These are phyloP conservation scores for Tripterygium wilfordii DNA, from an alignment of 177 flowering plant species.

Conservation along the genomic window DNA sequence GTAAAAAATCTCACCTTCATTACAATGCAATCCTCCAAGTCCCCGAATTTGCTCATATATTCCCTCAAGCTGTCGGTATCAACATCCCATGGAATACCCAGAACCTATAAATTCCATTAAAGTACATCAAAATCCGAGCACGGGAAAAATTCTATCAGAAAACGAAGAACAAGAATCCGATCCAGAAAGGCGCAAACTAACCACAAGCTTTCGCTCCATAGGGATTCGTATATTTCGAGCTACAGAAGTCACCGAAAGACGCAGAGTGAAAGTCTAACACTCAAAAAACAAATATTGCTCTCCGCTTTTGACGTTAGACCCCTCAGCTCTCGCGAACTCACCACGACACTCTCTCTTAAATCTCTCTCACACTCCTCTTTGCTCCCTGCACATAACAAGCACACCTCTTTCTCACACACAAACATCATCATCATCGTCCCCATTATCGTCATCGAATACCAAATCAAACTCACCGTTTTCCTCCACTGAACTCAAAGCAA, in stretches of 20 bases:
- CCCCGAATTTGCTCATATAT: conserved; percentile 93
- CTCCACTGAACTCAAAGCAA: neutral
- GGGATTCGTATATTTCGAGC: conserved; percentile 1
- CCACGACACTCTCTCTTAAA: conserved; percentile 30
- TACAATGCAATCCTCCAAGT: conserved; percentile 90
- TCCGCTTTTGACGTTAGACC: conserved; percentile 6
- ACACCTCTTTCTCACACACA: conserved; percentile 88
- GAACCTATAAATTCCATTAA: conserved; percentile 45
- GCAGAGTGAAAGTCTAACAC: conserved; percentile 19
- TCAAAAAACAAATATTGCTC: conserved; percentile 20
- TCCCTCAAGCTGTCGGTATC: conserved; percentile 84
- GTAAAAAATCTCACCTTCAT: conserved; percentile 71
- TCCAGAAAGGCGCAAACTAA: conserved; percentile 23
- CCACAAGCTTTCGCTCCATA: conserved; percentile 93
- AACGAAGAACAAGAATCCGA: conserved; percentile 3
- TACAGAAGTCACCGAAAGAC: neutral
- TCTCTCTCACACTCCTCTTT: conserved; percentile 54
- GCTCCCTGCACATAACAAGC: conserved; percentile 64
- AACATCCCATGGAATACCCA: conserved; percentile 97
- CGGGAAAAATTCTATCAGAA: no score
- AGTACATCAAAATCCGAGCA: no score
- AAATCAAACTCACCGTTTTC: conserved; percentile 39
- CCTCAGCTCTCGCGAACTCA: conserved; percentile 25
- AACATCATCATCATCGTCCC: conserved; percentile 26
- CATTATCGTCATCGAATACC: conserved; percentile 30